Percentiles rank a stretch among this genome's conserved stretches.
phyloP scores from a whole-genome alignment of 1,139 yeast species.

The Suhomyces chickasaworum region DNA sequence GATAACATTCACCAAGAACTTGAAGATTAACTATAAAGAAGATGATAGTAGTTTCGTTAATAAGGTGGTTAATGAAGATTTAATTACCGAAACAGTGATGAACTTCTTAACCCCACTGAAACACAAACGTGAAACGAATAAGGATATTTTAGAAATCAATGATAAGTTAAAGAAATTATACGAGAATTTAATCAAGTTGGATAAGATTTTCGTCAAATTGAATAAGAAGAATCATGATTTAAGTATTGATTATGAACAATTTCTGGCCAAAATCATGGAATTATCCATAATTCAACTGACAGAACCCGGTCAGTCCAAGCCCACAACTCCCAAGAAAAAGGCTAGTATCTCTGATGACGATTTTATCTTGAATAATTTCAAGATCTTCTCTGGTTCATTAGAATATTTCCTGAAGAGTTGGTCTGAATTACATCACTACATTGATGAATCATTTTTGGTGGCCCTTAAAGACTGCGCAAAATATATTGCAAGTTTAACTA shows the following conservation, averaged over 20 bases:
- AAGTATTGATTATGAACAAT: slow-evolving; percentile 69
- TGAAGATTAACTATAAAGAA: slow-evolving; percentile 43
- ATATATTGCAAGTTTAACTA: slow-evolving; percentile 75
- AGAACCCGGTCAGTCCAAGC: slow-evolving; percentile 11
- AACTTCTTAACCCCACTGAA: slow-evolving; percentile 83
- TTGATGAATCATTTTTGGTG: slow-evolving; percentile 81
- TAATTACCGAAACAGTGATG: slow-evolving; percentile 82
- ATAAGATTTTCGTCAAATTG: slow-evolving; percentile 72
- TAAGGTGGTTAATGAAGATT: slow-evolving; percentile 57
- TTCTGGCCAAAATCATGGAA: slow-evolving; percentile 69
- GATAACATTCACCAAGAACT: slow-evolving; percentile 72
- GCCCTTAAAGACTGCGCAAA: slow-evolving; percentile 86
- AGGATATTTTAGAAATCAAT: slow-evolving; percentile 81
- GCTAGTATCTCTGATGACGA: slow-evolving; percentile 16
- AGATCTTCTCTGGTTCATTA: slow-evolving; percentile 44
- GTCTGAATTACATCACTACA: slow-evolving; percentile 51
- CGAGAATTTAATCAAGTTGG: slow-evolving; percentile 78
- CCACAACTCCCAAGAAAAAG: slow-evolving; percentile 15
- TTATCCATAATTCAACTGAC: slow-evolving; percentile 55
- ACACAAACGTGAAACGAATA: slow-evolving; percentile 65
- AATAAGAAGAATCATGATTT: slow-evolving; percentile 74
- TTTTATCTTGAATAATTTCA: slow-evolving; percentile 34
- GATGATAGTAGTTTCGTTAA: slow-evolving; percentile 36
- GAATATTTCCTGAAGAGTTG: slow-evolving; percentile 53
- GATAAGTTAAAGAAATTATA: slow-evolving; percentile 82